phyloP scores from a whole-genome alignment of 257 asterid species.

The Solanum peruvianum region DNA sequence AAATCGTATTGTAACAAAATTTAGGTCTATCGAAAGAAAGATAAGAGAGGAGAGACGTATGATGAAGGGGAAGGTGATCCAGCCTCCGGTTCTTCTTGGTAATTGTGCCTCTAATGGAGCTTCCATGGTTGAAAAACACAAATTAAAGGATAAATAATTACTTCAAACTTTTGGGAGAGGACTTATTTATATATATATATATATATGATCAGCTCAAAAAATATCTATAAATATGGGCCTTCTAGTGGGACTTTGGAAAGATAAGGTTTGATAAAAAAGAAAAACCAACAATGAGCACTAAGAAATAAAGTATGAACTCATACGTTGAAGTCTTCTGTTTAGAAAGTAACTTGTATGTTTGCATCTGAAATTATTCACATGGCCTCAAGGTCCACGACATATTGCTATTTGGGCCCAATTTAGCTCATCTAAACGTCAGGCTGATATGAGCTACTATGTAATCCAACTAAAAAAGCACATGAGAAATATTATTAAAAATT shows the following conservation, averaged over 20 bases:
- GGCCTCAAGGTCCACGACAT: too few relatives aligned
- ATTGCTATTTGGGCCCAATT: too few relatives aligned
- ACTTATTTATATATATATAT: neutral
- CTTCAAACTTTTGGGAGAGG: neutral
- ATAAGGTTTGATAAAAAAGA: neutral
- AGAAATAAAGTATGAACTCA: too few relatives aligned
- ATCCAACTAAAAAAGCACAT: too few relatives aligned
- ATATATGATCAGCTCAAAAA: neutral
- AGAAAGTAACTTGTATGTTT: too few relatives aligned
- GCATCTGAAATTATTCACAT: too few relatives aligned
- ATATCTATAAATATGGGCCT: neutral
- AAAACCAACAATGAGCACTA: neutral
- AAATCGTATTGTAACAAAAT: neutral
- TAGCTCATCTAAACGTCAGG: too few relatives aligned
- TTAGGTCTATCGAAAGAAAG: neutral
- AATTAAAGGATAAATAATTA: neutral
- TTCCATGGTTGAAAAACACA: neutral
- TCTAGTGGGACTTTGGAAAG: neutral
- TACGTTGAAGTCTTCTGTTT: too few relatives aligned
- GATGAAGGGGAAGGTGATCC: constrained; percentile 12
- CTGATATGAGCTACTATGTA: too few relatives aligned
- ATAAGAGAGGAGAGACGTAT: neutral
- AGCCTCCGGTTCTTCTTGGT: constrained; percentile 1
- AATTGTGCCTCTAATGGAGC: neutral
- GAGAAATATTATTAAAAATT: too few relatives aligned